Evolutionary conservation across 2,329 filamentous ascomycete genomes (phyloP).

Genomic region (Pestalotiopsis sp.): DNA sequence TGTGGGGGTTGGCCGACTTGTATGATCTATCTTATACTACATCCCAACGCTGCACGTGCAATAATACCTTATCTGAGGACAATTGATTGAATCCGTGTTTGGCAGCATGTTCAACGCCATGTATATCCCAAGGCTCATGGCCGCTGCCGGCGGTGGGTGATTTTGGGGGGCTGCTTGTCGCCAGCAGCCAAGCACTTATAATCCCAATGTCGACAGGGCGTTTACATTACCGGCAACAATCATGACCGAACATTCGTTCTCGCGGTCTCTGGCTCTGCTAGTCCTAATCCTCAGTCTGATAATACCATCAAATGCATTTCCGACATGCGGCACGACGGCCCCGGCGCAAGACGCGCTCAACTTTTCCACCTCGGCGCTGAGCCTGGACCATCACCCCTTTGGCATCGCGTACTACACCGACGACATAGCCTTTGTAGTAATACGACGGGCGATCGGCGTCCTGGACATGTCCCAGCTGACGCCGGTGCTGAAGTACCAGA

Average conservation of each 20-base stretch:
- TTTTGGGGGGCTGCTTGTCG: no score
- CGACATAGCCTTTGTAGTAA: constrained; percentile 2
- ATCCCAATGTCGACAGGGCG: background rate
- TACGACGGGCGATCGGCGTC: background rate
- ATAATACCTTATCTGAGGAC: no score
- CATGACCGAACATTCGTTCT: background rate
- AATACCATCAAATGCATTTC: background rate
- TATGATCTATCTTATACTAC: background rate
- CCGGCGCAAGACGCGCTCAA: background rate
- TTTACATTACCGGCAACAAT: background rate
- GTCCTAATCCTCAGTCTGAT: background rate
- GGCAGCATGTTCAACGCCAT: no score
- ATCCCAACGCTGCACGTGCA: background rate
- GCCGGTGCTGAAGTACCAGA: background rate
- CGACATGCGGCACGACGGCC: background rate
- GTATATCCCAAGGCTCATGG: no score
- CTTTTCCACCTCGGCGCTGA: background rate
- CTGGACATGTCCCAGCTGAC: background rate
- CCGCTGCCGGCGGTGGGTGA: no score
- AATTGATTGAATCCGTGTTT: no score
- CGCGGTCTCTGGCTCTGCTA: background rate
- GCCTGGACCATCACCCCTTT: constrained; percentile 10
- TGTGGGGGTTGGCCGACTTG: background rate
- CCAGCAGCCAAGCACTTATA: background rate
- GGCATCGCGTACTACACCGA: constrained; percentile 3